Evolutionary conservation across 2,329 filamentous ascomycete genomes (phyloP).

Genomic region (Cercospora citrullina): DNA sequence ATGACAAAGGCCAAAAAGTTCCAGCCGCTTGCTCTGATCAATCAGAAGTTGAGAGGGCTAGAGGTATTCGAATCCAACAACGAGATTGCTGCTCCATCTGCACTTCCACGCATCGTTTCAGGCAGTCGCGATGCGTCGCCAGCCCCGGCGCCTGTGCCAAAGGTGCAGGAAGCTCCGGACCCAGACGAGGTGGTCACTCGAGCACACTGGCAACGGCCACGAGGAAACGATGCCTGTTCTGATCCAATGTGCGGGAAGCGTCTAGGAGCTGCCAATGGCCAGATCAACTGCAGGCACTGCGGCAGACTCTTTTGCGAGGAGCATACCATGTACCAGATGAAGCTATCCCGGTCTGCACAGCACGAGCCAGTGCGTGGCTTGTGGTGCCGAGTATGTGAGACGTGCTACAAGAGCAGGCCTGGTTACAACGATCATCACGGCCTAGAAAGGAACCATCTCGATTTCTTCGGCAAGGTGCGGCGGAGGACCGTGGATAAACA

Average conservation of each 20-base stretch:
- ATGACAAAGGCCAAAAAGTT: slow-evolving; percentile 91
- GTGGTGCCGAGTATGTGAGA: slow-evolving; percentile 96
- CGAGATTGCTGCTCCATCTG: slow-evolving; percentile 44
- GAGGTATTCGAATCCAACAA: slow-evolving; percentile 95
- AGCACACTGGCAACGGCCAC: slow-evolving; percentile 82
- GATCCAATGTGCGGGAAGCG: slow-evolving; percentile 83
- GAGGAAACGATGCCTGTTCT: slow-evolving; percentile 74
- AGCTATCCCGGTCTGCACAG: slow-evolving; percentile 81
- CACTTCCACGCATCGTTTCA: slow-evolving; percentile 27
- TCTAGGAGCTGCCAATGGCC: slow-evolving; percentile 76
- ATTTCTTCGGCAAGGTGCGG: slow-evolving; percentile 68
- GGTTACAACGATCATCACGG: slow-evolving; percentile 81
- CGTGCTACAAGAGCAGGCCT: slow-evolving; percentile 95
- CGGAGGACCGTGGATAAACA: slow-evolving; percentile 79
- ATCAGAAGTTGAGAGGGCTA: slow-evolving; percentile 88
- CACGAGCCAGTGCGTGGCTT: slow-evolving; percentile 87
- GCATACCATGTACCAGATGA: slow-evolving; percentile 99
- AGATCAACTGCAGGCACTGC: slow-evolving; percentile 90
- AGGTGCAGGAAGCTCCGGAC: slow-evolving; percentile 53
- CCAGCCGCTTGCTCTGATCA: slow-evolving; percentile 84
- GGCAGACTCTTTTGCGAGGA: slow-evolving; percentile 93
- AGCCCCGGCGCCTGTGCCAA: slow-evolving; percentile 29
- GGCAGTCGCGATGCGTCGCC: slow-evolving; percentile 35
- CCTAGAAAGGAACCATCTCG: slow-evolving; percentile 68
- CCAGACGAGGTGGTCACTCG: slow-evolving; percentile 88